Conservation (phyloP, 1,284 basidiomycete genomes). For the Athelia sp. region DNA sequence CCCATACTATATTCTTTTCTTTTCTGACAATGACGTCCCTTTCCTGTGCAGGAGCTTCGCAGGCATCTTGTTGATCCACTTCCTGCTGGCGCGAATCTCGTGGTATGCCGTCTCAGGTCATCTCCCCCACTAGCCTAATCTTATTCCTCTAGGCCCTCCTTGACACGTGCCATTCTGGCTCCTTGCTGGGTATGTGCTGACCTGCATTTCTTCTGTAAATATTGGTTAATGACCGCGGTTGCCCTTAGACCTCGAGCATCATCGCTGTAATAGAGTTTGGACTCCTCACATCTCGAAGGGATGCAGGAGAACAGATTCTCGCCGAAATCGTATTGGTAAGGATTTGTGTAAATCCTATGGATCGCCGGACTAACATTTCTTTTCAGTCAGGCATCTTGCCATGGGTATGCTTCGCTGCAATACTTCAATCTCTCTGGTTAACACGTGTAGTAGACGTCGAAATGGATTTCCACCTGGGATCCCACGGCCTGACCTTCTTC, state of each 20-base stretch:
- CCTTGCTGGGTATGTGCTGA: neutral
- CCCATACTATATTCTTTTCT: neutral
- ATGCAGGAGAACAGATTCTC: no score
- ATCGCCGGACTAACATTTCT: neutral
- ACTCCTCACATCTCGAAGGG: neutral
- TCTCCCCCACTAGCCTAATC: neutral
- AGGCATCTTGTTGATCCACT: neutral
- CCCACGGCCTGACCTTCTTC: neutral
- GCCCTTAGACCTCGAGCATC: conserved; percentile 1
- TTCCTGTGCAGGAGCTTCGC: neutral
- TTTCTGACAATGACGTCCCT: neutral
- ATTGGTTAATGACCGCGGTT: neutral
- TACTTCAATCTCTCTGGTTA: neutral
- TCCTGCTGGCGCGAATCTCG: neutral
- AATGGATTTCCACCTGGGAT: no score
- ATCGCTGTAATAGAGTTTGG: neutral
- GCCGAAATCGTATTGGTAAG: neutral
- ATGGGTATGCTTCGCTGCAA: neutral
- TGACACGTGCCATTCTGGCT: neutral
- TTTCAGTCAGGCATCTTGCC: neutral
- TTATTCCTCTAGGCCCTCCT: neutral
- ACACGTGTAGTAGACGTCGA: neutral
- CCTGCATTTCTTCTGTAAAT: neutral
- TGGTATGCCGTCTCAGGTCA: neutral
- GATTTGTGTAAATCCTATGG: neutral